Conservation (phyloP, 2,329 filamentous ascomycete genomes). For the Diplodia intermedia region DNA sequence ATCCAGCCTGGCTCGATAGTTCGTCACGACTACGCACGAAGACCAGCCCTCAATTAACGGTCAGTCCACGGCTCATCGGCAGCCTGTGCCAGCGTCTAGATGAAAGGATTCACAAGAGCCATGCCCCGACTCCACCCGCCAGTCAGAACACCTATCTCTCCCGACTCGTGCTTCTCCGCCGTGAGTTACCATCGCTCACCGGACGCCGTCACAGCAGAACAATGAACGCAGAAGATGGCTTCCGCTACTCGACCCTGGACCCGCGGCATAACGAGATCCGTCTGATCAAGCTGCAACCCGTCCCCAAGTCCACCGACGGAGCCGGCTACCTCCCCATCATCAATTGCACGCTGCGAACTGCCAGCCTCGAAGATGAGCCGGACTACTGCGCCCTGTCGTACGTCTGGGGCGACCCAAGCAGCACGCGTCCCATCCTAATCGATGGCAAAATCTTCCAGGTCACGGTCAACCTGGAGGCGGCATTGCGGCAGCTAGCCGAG, state of each 20-base stretch:
- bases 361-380: conserved; percentile 27
- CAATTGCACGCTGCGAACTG: conserved; percentile 30
- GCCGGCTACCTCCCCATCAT: conserved; percentile 27
- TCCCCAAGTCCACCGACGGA: conserved; percentile 24
- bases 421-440: conserved; percentile 30
- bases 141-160: neutral
- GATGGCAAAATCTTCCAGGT: conserved; percentile 31
- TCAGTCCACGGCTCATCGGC: neutral
- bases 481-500: conserved; percentile 23
- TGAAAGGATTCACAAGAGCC: neutral
- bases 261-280: conserved; percentile 31
- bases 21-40: neutral
- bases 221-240: conserved; percentile 3
- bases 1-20: neutral
- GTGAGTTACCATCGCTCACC: neutral
- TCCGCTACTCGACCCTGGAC: conserved; percentile 12
- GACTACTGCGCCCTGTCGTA: conserved; percentile 35
- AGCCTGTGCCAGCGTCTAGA: neutral
- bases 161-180: neutral
- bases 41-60: neutral
- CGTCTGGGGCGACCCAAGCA: conserved; percentile 33
- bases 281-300: conserved; percentile 30
- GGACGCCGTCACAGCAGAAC: neutral
- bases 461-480: conserved; percentile 33
- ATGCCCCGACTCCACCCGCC: neutral